Base-by-base conservation (phyloP, 1,284 basidiomycete genomes). In the Pseudozyma pruni region DNA sequence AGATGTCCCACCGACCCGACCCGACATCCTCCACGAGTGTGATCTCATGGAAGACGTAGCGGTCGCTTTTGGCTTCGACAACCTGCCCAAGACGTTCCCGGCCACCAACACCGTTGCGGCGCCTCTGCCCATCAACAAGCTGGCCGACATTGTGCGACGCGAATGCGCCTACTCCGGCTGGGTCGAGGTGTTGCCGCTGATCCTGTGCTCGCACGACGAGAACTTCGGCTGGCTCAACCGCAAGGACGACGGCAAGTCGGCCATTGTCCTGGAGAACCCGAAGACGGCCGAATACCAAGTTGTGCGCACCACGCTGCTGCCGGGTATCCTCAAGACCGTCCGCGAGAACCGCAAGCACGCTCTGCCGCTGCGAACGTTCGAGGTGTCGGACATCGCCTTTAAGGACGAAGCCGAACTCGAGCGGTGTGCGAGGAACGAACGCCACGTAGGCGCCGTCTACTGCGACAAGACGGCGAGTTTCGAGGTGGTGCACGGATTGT, bases 1-100 rank as follows among this genome's bases (percentile, higher is more conserved):
- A 23, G 85, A 88, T 35, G 87, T 99, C 32, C 95, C 95, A 2
- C 87, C 91, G 27, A 98, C 94, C 11, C 89, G 95, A 41, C 93
- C 96, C 1, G 95, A 99, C 81, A 96, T 99, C 71, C 85, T 99
- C 59, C 96, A 98, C 83, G 94, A 98, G 83, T 97, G 94, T 80
- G 95, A 99, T 83, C 88, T 98, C 77, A 92, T 99, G 90, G 95
- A 99, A 82, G 95, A 99, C 76, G 92, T 91, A 1, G 96, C 96
- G 5, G 94, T 99, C 68, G 95, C 93, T 0, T 97, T 94, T 81
- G 96, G 96, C 1, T 98, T 94, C 86, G 97, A 99, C 85, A 95
- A 95, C 79, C 86, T 99, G 40, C 92, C 93, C 2, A 88, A 91
- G 74, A 89, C 89, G 11, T 94, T 98, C 88, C 95, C 96, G 0